phyloP scores from a whole-genome alignment of 2,329 filamentous ascomycete genomes.

The Xenoacremonium recifei region DNA sequence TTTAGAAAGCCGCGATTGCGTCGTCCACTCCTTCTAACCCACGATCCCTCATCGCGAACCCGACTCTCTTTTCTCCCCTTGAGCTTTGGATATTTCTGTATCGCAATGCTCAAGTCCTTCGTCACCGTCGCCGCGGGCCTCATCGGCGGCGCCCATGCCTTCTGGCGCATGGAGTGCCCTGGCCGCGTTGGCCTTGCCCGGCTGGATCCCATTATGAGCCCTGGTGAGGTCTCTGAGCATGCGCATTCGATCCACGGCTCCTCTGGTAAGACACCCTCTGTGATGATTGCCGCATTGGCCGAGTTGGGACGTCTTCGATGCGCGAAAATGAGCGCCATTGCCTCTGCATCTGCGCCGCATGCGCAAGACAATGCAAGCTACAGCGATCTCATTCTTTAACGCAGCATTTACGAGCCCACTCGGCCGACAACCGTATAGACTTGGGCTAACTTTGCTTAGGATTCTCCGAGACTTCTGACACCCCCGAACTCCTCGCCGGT shows the following conservation, averaged over 20 bases:
- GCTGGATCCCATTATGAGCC: slow-evolving; percentile 73
- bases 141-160: slow-evolving; percentile 55
- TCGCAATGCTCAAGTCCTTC: slow-evolving; percentile 34
- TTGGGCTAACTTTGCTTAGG: too few species aligned
- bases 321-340: too few species aligned
- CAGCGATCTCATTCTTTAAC: too few species aligned
- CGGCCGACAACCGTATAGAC: too few species aligned
- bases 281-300: too few species aligned
- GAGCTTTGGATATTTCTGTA: slow-evolving; percentile 24
- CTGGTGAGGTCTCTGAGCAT: slow-evolving; percentile 60
- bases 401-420: too few species aligned
- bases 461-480: slow-evolving; percentile 59
- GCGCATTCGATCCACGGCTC: slow-evolving; percentile 75
- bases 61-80: too few species aligned
- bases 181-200: slow-evolving; percentile 67
- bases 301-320: too few species aligned
- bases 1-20: slow-evolving; percentile 34
- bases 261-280: slow-evolving; percentile 69
- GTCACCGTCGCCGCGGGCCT: slow-evolving; percentile 33
- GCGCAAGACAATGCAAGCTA: too few species aligned
- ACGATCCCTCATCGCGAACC: slow-evolving; percentile 8
- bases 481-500: slow-evolving; percentile 55
- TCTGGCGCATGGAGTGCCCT: slow-evolving; percentile 89
- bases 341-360: too few species aligned
- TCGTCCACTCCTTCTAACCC: slow-evolving; percentile 33